Evolutionary conservation across 805 yeast genomes (phyloP), one percentile per base, ranked within the genome.

Genomic region (Ogataea trehalophila): DNA sequence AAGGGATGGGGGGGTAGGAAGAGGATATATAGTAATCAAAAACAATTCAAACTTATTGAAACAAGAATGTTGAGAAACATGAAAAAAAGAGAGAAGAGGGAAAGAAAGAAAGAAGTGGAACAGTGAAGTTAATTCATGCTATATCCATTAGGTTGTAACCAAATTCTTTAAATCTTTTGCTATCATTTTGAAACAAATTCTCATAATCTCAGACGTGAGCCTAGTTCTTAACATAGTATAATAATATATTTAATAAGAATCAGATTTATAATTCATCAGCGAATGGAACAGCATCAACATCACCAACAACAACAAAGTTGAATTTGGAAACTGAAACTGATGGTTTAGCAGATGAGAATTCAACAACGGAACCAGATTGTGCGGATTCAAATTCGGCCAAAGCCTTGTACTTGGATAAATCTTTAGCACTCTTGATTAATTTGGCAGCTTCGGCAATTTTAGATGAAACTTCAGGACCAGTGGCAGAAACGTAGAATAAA

Each of bases 271-370:
- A 83, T 75, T 94, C 97, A 69, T 86, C 90, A 61, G 85, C 84
- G 69, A 76, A 86, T 63, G 99, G 97, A 73, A 92, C 81, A 56
- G 80, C 81, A 65, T 82, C 84, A 52, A 85, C 81, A 69, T 89
- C 85, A 72, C 98, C 99, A 53, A 88, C 83, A 54, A 94, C 97
- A 18, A 38, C 42, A 44, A 86, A 83, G 74, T 84, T 89, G 75
- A 83, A 83, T 63, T 81, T 81, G 65, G 73, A 69, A 41, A 60
- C 58, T 52, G 71, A 69, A 45, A 70, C 74, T 22, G 68, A 55
- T 33, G 52, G 46, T 36, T 69, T 61, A 47, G 72, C 66, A 45
- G 71, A 66, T 33, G 70, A 57, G 46, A 69, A 64, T 46, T 64
- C 53, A 45, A 63, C 60, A 35, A 70, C 53, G 47, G 68, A 71